These are phyloP conservation scores for Globisporangium spiculum DNA, from an alignment of 352 stramenopile genomes.

Conservation along the genomic window DNA sequence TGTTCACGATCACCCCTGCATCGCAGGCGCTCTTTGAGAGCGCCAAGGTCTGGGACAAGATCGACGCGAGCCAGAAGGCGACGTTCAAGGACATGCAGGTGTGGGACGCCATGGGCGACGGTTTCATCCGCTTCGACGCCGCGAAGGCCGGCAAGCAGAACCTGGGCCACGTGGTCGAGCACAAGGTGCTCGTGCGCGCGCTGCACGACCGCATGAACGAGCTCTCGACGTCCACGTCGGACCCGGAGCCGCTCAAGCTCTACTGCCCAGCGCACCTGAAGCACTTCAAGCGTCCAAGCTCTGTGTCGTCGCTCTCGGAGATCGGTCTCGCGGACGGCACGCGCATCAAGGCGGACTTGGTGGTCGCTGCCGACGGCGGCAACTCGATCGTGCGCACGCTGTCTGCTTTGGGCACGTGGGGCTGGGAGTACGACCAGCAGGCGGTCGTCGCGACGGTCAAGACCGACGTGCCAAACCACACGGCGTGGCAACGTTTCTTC, in stretches of 20 bases:
- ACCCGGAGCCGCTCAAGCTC: conserved; percentile 62
- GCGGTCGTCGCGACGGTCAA: conserved; percentile 91
- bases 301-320: conserved; percentile 46
- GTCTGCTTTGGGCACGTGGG: conserved; percentile 85
- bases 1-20: conserved; percentile 89
- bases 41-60: conserved; percentile 75
- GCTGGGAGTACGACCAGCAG: conserved; percentile 92
- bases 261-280: conserved; percentile 81
- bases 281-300: conserved; percentile 65
- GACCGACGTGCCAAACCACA: conserved; percentile 73
- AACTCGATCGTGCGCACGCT: conserved; percentile 88
- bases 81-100: conserved; percentile 90
- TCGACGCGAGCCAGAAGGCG: conserved; percentile 49
- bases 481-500: conserved; percentile 91
- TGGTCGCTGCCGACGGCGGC: conserved; percentile 87
- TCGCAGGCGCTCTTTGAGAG: conserved; percentile 78
- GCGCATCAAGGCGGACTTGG: conserved; percentile 67
- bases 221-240: conserved; percentile 35
- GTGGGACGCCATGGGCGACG: conserved; percentile 88
- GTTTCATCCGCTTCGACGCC: conserved; percentile 87
- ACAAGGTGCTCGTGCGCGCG: conserved; percentile 82
- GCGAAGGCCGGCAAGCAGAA: conserved; percentile 49
- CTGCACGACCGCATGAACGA: conserved; percentile 86
- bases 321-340: conserved; percentile 70
- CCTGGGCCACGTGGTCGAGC: conserved; percentile 86